Evolutionary conservation across 176 grass and related monocot species (phyloP).

Genomic region (Oryza nivara): DNA sequence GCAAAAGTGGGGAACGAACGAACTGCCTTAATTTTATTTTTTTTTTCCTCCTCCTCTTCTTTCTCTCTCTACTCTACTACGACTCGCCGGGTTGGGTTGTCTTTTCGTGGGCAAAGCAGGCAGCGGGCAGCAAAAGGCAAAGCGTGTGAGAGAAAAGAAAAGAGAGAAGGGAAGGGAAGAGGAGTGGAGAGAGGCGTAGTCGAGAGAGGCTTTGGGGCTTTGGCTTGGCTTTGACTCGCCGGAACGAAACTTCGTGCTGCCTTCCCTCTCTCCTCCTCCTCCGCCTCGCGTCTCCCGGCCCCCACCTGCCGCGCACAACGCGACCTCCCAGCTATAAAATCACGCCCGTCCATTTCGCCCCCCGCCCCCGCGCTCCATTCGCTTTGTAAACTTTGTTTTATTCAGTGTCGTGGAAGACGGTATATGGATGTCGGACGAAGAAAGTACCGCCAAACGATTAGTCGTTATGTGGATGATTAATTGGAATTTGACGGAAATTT

Average conservation of each 20-base stretch:
- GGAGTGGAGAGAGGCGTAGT: not conserved
- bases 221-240: slow-evolving; percentile 54
- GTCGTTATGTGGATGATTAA: too few species aligned
- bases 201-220: not conserved
- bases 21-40: slow-evolving; percentile 14
- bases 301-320: slow-evolving; percentile 41
- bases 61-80: not conserved
- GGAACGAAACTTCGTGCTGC: slow-evolving; percentile 39
- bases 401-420: too few species aligned
- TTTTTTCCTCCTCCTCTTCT: not conserved
- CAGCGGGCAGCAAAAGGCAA: not conserved
- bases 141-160: slow-evolving; percentile 1
- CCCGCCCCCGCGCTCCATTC: too few species aligned
- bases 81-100: slow-evolving; percentile 38
- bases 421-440: too few species aligned
- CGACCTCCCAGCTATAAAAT: slow-evolving; percentile 26
- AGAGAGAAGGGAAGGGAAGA: not conserved
- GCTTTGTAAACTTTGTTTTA: too few species aligned
- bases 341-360: not conserved
- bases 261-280: not conserved
- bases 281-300: not conserved
- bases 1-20: slow-evolving; percentile 26
- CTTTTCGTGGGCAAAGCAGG: slow-evolving; percentile 42
- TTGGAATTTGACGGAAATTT: too few species aligned
- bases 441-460: too few species aligned